A percentile compares a stretch with the other conserved stretches of the same genome.
phyloP scores from a whole-genome alignment of 1,284 basidiomycete species.

The Melampsora americana region DNA sequence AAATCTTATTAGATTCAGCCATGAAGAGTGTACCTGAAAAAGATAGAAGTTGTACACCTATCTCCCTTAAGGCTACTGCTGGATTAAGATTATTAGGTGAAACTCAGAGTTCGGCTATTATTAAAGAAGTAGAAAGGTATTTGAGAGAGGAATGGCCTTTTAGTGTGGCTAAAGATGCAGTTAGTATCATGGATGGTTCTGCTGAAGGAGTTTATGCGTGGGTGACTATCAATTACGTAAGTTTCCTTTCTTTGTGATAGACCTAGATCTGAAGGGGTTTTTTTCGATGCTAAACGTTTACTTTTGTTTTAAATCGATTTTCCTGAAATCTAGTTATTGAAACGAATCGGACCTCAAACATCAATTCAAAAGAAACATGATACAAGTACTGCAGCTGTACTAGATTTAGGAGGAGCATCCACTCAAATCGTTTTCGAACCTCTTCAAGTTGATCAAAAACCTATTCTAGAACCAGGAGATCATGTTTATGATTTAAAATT shows the following conservation, averaged over 20 bases:
- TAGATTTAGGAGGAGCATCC: constrained; percentile 93
- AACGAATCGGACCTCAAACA: constrained; percentile 66
- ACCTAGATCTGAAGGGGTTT: neutral
- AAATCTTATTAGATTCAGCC: constrained; percentile 76
- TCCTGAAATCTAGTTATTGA: constrained; percentile 60
- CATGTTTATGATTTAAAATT: constrained; percentile 87
- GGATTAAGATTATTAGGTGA: constrained; percentile 75
- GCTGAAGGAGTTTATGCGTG: constrained; percentile 97
- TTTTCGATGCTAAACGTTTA: constrained; percentile 46
- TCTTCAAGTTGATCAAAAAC: constrained; percentile 53
- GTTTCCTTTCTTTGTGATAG: constrained; percentile 1
- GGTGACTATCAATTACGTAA: constrained; percentile 89
- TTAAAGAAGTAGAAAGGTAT: constrained; percentile 69
- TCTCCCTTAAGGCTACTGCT: constrained; percentile 93
- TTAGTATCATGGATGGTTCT: constrained; percentile 90
- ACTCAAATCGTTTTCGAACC: constrained; percentile 99
- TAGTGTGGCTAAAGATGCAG: constrained; percentile 63
- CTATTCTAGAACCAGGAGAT: constrained; percentile 72
- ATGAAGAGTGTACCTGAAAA: constrained; percentile 68
- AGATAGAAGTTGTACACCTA: constrained; percentile 73
- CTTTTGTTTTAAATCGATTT: neutral
- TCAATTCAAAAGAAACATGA: constrained; percentile 47
- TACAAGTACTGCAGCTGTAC: constrained; percentile 74
- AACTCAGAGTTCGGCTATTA: constrained; percentile 68
- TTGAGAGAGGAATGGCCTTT: constrained; percentile 72